Base-by-base conservation (phyloP, 176 grass and related monocot genomes). In the Triticum dicoccoides region DNA sequence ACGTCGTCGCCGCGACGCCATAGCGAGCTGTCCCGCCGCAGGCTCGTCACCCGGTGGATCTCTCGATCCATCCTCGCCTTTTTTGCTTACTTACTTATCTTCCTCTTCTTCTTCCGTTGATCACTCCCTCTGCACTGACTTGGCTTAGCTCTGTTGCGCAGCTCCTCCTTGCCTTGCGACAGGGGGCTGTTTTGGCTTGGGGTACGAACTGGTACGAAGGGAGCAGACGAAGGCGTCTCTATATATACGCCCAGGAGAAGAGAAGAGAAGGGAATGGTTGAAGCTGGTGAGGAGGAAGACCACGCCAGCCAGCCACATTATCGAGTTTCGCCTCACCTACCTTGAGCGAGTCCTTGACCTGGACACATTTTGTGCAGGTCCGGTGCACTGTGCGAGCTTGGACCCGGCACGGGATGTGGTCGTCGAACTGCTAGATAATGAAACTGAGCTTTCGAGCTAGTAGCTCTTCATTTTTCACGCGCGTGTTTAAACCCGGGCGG, bases 1-100 rank as follows among this genome's bases (percentile, higher is more conserved):
- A 93, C 89, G 30, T 91, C 89, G 34, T 90, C 85, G 7, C 89
- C 87, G 13, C 87, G 75, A 0, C 82, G 86, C 93, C 95, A 95
- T 18, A 93, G 49, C 59, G 92, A 95, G 71, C 78, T 77, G 44
- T 89, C 84, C n/a, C 88, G 80, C 1, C 64, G 78, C 12, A 94
- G 86, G 74, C 95, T 92, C 76, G 84, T 80, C 25, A 94, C 27
- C 38, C 82, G 76, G 81, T 92, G 90, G 15, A 94, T 38, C 88
- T 89, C 92, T 15, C 88, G 65, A 7, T 93, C 89, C 82, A 91
- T 82, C 29, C 70, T 73, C 51, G 24, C 12, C 42, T 34, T 5
- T 0, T 6, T 33, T 67, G 2, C 65, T 33, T 3, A 1, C 32
- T 35, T 23, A 4, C 9, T 63, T 25, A 25, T 4, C 34, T 9